Conservation (phyloP, 139 green algal genomes). For the Chlorella ohadii region DNA sequence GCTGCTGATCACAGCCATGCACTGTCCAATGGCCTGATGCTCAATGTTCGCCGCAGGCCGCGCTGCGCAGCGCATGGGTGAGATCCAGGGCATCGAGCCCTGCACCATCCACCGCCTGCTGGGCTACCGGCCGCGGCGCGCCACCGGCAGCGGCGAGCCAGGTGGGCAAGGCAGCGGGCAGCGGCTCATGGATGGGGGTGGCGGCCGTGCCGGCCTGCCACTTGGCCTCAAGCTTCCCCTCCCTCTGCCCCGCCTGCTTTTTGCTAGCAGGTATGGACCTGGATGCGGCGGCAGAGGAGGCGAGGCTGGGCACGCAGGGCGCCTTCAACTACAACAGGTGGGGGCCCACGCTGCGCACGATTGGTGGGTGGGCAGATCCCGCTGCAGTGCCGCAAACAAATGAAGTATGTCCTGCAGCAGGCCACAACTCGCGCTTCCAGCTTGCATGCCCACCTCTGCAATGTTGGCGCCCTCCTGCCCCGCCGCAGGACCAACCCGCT, state of each 20-base stretch:
- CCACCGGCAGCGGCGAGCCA: neutral
- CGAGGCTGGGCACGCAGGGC: neutral
- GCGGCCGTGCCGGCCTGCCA: too few relatives aligned
- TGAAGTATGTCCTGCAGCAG: too few relatives aligned
- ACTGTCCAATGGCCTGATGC: too few relatives aligned
- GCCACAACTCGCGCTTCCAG: too few relatives aligned
- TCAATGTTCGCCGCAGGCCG: slow-evolving; percentile 56
- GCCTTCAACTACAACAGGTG: slow-evolving; percentile 27
- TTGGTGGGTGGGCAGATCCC: neutral
- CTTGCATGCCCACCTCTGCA: neutral
- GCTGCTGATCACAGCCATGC: too few relatives aligned
- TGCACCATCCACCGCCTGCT: slow-evolving; percentile 82
- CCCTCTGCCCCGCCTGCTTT: too few relatives aligned
- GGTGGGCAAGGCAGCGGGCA: too few relatives aligned
- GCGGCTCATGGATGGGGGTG: too few relatives aligned
- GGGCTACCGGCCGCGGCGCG: slow-evolving; percentile 45
- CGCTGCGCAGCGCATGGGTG: slow-evolving; percentile 67
- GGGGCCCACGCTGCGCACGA: neutral
- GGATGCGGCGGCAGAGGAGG: slow-evolving; percentile 6
- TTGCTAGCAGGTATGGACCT: neutral
- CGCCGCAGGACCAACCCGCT: slow-evolving; percentile 47
- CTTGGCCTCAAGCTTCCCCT: too few relatives aligned
- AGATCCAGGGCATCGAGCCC: slow-evolving; percentile 38
- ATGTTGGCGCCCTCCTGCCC: too few relatives aligned
- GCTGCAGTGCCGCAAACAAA: too few relatives aligned